Percentiles rank a stretch among this genome's conserved stretches.
Conservation (phyloP, 169 alveolate genomes). For the Ichthyophthirius multifiliis region DNA sequence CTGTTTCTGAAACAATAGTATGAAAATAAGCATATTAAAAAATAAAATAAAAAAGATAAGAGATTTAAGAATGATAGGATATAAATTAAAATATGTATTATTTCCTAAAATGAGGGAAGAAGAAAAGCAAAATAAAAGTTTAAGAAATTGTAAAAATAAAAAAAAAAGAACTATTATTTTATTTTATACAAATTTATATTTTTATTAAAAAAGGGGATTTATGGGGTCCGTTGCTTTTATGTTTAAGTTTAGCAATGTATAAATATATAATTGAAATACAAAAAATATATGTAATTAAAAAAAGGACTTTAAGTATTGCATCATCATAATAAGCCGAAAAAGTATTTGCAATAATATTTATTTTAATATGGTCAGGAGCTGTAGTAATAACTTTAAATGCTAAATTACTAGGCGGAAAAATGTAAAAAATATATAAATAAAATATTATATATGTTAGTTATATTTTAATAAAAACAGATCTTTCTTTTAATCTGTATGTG, state of each 20-base stretch:
- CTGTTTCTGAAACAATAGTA: constrained; percentile 83
- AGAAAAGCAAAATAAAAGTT: constrained; percentile 68
- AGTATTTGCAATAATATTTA: constrained; percentile 82
- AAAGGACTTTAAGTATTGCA: constrained; percentile 32
- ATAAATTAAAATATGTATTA: constrained; percentile 84
- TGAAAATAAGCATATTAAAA: no score
- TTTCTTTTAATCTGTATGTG: constrained; percentile 81
- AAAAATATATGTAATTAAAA: no score
- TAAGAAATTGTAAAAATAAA: constrained; percentile 67
- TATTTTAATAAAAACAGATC: constrained; percentile 55
- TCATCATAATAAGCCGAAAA: constrained; percentile 63
- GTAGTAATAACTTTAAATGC: constrained; percentile 87
- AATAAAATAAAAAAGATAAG: constrained; percentile 53
- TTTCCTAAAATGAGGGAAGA: constrained; percentile 73
- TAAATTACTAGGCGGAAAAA: constrained; percentile 84
- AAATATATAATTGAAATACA: no score
- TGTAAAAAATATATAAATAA: no score
- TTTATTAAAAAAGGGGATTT: constrained; percentile 76
- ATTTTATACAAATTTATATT: background rate
- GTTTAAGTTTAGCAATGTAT: constrained; percentile 78
- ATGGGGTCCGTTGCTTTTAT: constrained; percentile 92
- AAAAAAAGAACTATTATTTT: background rate
- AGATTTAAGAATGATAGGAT: constrained; percentile 77
- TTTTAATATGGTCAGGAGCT: constrained; percentile 88
- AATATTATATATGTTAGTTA: no score